Evolutionary conservation across 148 eudicot species (phyloP), one percentile per base, ranked within the genome.

Genomic region (Nepenthes gracilis): DNA sequence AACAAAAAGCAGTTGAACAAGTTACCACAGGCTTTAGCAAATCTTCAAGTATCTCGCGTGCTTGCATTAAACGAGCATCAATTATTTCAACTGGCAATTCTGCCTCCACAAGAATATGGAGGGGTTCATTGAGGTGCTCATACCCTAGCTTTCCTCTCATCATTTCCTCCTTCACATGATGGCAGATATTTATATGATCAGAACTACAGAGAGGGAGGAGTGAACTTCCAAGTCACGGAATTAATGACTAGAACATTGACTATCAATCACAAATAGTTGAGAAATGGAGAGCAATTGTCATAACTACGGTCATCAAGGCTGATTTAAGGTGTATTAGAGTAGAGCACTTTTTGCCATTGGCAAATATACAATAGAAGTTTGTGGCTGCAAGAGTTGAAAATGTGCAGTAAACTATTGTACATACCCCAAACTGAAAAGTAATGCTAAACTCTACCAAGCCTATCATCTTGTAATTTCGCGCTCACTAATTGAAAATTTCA

Each of bases 61-160:
- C 96, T 78, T 93, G 96, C 84, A 86, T 67, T 35, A 93, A 71
- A 54, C 87, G 87, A 57, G 85, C 84, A 78, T 93, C 99, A 63
- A 93, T 72, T 55, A 89, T 84, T 74, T 93, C 95, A 54, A 85
- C 85, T 14, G 99, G 97, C 77, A 93, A 61, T 70, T 93, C 97
- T 15, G 95, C 99, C 75, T 93, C 99, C 55, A 89, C 87, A 43
- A 93, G 85, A 71, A 93, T 74, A 67, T 93, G 99, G 49, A 93
- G 97, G 58, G 95, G 99, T 74, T 93, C 99, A 67, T 87, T 89
- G 14, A 93, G 92, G 72, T 93, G 99, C 75, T 89, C 99, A 62
- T 84, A 93, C 48, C 99, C 99, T 2, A 92, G 97, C 75, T 86
- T 89, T 37, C 99, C 97, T 49, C 95, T 81, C 95, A 89, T 84